These are phyloP conservation scores for Solanum chiquidenum DNA, from an alignment of 257 asterid species.

Conservation along the genomic window DNA sequence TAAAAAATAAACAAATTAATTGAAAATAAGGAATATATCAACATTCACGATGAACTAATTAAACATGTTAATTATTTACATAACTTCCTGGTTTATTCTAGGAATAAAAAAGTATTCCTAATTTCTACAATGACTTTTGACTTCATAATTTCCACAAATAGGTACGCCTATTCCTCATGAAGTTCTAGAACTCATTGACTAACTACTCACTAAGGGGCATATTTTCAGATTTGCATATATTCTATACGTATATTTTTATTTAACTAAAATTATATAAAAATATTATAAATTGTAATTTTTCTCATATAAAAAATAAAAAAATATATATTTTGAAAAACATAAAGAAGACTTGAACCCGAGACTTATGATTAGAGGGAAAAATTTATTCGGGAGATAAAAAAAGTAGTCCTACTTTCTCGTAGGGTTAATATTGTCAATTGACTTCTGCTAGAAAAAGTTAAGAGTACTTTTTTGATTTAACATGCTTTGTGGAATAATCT, in stretches of 20 bases:
- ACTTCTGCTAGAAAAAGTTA: not conserved
- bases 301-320: no score
- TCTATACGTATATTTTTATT: no score
- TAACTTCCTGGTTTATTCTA: not conserved
- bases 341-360: no score
- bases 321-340: no score
- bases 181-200: not conserved
- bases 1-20: no score
- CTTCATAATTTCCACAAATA: not conserved
- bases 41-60: not conserved
- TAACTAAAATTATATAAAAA: no score
- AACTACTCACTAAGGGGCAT: not conserved
- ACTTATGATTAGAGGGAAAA: accelerated
- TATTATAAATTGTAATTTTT: no score
- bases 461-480: no score
- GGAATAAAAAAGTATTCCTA: not conserved
- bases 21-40: no score
- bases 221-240: no score
- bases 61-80: not conserved
- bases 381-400: no score
- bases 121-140: not conserved
- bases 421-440: not conserved
- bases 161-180: not conserved
- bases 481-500: no score
- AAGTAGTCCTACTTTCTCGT: not conserved